Evolutionary conservation across 345 rosid species (phyloP).

Genomic region (Arabidopsis suecica): DNA sequence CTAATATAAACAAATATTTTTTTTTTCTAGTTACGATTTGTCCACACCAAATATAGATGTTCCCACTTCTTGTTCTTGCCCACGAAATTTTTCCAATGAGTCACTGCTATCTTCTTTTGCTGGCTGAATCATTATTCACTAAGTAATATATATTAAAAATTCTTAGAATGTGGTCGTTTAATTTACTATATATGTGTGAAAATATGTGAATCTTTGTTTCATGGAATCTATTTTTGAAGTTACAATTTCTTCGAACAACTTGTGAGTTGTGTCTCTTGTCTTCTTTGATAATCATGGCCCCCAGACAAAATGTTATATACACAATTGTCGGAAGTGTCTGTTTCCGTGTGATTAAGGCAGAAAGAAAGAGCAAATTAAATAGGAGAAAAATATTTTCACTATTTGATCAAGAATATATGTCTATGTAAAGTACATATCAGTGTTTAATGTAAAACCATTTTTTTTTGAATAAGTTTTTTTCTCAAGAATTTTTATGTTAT

Average conservation of each 20-base stretch:
- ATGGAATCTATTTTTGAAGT: background rate
- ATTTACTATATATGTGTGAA: background rate
- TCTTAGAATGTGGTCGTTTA: background rate
- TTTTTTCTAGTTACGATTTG: background rate
- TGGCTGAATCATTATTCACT: slow-evolving; percentile 19
- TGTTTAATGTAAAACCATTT: too few species aligned
- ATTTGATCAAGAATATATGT: too few species aligned
- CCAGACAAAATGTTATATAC: slow-evolving; percentile 7
- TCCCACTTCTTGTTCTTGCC: slow-evolving; percentile 26
- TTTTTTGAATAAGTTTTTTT: background rate
- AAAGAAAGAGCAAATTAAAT: background rate
- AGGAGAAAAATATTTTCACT: background rate
- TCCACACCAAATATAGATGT: background rate
- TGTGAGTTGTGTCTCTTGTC: slow-evolving; percentile 7
- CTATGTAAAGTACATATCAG: too few species aligned
- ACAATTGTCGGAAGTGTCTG: slow-evolving; percentile 11
- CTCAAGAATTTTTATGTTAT: background rate
- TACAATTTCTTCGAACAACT: slow-evolving; percentile 2
- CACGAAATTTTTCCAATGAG: background rate
- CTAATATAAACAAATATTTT: background rate
- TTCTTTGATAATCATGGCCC: slow-evolving; percentile 35
- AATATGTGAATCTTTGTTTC: slow-evolving; percentile 3
- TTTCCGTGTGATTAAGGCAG: slow-evolving; percentile 29
- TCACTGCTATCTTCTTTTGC: background rate
- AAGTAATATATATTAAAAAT: background rate